These are phyloP conservation scores for Neonectria faginata DNA, from an alignment of 2,329 filamentous ascomycete species.

Conservation along the genomic window DNA sequence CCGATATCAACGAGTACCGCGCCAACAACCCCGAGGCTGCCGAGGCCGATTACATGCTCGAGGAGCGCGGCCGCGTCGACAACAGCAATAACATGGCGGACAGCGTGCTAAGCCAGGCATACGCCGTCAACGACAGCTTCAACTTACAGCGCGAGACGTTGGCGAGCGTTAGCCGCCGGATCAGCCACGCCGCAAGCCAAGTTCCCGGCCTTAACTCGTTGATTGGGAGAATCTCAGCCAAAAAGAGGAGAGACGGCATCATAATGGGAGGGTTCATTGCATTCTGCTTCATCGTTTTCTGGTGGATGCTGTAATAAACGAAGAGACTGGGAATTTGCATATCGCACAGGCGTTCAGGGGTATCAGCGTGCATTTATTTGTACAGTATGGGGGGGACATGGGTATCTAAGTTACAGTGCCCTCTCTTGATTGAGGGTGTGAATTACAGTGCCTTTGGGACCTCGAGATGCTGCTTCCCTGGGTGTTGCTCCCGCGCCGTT, in stretches of 20 bases:
- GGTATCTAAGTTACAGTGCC: constrained; percentile 43
- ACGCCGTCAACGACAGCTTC: constrained; percentile 95
- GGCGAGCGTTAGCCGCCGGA: constrained; percentile 88
- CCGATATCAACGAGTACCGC: constrained; percentile 91
- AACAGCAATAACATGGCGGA: constrained; percentile 91
- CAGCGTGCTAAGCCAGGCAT: constrained; percentile 91
- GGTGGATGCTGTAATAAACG: constrained; percentile 75
- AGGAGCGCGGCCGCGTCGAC: constrained; percentile 87
- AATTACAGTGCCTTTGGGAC: constrained; percentile 45
- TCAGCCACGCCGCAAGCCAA: constrained; percentile 88
- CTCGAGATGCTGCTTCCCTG: constrained; percentile 48
- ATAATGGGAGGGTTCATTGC: constrained; percentile 94
- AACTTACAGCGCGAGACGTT: constrained; percentile 87
- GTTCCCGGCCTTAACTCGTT: constrained; percentile 93
- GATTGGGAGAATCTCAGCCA: constrained; percentile 91
- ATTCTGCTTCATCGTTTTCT: constrained; percentile 87
- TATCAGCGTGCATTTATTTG: constrained; percentile 53
- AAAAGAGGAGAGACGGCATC: constrained; percentile 94
- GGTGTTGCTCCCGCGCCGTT: constrained; percentile 50
- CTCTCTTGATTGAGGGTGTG: constrained; percentile 32
- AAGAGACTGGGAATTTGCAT: constrained; percentile 29
- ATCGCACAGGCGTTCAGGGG: constrained; percentile 52
- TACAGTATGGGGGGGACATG: constrained; percentile 47
- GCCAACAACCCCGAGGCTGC: constrained; percentile 82
- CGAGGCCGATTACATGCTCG: constrained; percentile 97